Base-by-base conservation (phyloP, 2,329 filamentous ascomycete genomes). In the Colletotrichum liaoningense region DNA sequence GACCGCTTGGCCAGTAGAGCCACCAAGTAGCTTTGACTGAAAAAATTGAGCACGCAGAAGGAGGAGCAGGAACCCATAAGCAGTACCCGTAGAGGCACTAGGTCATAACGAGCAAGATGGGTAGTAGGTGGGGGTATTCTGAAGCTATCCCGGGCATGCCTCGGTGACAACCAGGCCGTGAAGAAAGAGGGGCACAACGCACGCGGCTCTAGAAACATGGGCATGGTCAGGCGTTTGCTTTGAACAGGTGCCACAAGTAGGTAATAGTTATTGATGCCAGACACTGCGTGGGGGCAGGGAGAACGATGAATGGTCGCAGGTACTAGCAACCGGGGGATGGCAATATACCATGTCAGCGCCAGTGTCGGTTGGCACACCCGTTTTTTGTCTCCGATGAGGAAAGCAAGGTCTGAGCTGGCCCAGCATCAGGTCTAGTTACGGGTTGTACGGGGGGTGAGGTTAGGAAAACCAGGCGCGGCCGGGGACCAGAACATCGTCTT, bases 91-190 rank as follows among this genome's bases (percentile, higher is more conserved):
- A 66, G n/a, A 56, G 56, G 57, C 24, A 56, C 54, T 16, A 60
- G 42, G 35, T 26, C n/a, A 52, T 14, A 71, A 56, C 33, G 49
- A 38, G 49, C 67, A 28, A 19, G 26, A 73, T 52, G 71, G 66
- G 46, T 42, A 55, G 54, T 33, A 46, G 28, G 57, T 55, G 70
- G 68, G 72, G 69, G 62, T 22, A 63, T 63, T 28, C 58, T 72
- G 69, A 74, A 67, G 72, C 52, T 72, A 74, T 74, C 68, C 67
- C 63, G 63, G 58, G 38, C 57, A 28, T 62, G 68, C 62, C 63
- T 67, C 69, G 56, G 67, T 66, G 72, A 67, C 68, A 42, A 35
- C 62, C 57, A 68, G 52, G 57, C 52, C 35, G 33, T 63, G 49
- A 52, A 49, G 57, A 56, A 63, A 54, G 68, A 22, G 54, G 49